These are phyloP conservation scores for Geotrichum aggregatum DNA, from an alignment of 1,139 yeast genomes.

Conservation along the genomic window DNA sequence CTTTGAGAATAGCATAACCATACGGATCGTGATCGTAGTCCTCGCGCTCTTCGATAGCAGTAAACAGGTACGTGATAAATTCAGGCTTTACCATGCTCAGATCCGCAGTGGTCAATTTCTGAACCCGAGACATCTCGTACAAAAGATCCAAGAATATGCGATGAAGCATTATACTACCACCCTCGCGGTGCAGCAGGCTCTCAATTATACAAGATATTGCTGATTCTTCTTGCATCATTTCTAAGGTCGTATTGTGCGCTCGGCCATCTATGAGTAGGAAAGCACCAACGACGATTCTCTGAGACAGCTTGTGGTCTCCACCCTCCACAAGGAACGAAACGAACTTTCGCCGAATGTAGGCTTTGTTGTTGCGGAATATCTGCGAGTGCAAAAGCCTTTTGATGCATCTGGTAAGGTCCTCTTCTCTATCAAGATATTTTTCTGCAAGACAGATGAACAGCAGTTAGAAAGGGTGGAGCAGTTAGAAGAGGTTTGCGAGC, in stretches of 20 bases:
- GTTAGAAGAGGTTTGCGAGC: not conserved
- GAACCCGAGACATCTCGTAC: conserved; percentile 51
- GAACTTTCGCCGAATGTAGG: conserved; percentile 34
- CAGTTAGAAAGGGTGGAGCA: not conserved
- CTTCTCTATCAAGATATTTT: conserved; percentile 34
- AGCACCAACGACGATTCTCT: conserved; percentile 45
- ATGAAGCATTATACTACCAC: conserved; percentile 29
- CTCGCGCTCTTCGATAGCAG: conserved; percentile 48
- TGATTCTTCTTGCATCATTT: conserved; percentile 47
- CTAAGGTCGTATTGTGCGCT: conserved; percentile 42
- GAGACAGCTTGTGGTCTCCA: conserved; percentile 20
- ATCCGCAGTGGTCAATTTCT: conserved; percentile 45
- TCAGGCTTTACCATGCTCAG: conserved; percentile 49
- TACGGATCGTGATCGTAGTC: conserved; percentile 56
- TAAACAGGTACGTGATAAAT: conserved; percentile 53
- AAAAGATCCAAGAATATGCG: conserved; percentile 49
- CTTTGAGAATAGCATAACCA: conserved; percentile 67
- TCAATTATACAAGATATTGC: conserved; percentile 47
- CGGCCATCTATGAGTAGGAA: conserved; percentile 49
- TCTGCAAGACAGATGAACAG: conserved; percentile 30
- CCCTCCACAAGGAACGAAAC: conserved; percentile 25
- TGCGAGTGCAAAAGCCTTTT: conserved; percentile 32
- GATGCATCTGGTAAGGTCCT: conserved; percentile 35
- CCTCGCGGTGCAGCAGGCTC: conserved; percentile 37
- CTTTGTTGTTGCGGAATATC: conserved; percentile 31